These are phyloP conservation scores for Populus simonii DNA, from an alignment of 345 rosid species.

Conservation along the genomic window DNA sequence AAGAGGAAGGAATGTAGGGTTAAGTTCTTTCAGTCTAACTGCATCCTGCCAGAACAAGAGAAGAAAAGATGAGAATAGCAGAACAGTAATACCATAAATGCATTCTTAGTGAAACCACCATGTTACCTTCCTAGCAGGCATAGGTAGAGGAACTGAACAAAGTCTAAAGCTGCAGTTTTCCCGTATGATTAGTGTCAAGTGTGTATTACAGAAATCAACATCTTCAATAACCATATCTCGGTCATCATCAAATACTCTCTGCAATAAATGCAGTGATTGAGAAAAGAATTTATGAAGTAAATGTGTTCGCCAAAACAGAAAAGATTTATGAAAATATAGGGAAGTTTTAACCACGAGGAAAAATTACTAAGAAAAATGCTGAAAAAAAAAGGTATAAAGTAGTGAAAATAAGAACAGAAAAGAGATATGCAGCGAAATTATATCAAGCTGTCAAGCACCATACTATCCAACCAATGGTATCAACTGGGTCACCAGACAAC, in stretches of 20 bases:
- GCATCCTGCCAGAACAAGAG: constrained; percentile 42
- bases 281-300: background rate
- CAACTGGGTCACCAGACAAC: background rate
- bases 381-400: background rate
- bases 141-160: constrained; percentile 74
- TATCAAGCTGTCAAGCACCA: background rate
- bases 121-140: constrained; percentile 54
- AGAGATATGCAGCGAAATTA: background rate
- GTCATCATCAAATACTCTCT: constrained; percentile 58
- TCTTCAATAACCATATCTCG: constrained; percentile 62
- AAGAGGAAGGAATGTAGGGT: constrained; percentile 75
- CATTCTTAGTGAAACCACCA: background rate
- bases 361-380: background rate
- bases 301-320: too few relatives aligned
- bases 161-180: constrained; percentile 52
- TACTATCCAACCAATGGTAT: background rate
- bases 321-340: background rate
- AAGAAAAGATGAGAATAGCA: constrained; percentile 10
- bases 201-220: constrained; percentile 83
- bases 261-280: constrained; percentile 22
- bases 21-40: constrained; percentile 54
- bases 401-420: constrained; percentile 1
- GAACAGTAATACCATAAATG: constrained; percentile 7
- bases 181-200: constrained; percentile 56
- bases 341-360: background rate